A percentile compares a stretch with the other conserved stretches of the same genome.
Conservation (phyloP, 2,329 filamentous ascomycete species). For the Fusarium hostae region DNA sequence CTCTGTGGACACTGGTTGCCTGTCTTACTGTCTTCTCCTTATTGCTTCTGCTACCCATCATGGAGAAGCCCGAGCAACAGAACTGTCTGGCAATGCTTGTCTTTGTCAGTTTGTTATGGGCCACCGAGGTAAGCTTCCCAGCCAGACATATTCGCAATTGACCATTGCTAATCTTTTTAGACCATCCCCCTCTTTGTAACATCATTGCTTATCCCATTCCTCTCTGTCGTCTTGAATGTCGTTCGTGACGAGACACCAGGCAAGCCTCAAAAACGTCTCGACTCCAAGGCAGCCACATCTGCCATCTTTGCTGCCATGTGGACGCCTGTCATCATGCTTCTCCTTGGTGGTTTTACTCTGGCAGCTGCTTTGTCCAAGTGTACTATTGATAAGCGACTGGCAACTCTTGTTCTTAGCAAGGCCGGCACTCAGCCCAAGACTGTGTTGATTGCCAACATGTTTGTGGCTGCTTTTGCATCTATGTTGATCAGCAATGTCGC, state of each 20-base stretch:
- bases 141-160: neutral
- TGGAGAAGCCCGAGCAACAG: conserved; percentile 89
- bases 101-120: conserved; percentile 95
- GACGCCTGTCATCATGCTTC: conserved; percentile 98
- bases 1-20: conserved; percentile 78
- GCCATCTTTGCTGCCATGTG: conserved; percentile 97
- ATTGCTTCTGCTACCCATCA: conserved; percentile 80
- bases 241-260: conserved; percentile 75
- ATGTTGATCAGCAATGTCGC: conserved; percentile 99
- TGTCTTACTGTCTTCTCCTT: conserved; percentile 79
- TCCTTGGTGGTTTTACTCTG: conserved; percentile 95
- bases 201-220: conserved; percentile 90
- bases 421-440: conserved; percentile 90
- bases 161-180: conserved; percentile 54
- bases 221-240: conserved; percentile 87
- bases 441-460: conserved; percentile 97
- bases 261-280: conserved; percentile 73
- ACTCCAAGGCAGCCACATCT: conserved; percentile 81
- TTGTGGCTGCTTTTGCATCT: conserved; percentile 95
- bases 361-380: conserved; percentile 96
- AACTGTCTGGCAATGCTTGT: conserved; percentile 94
- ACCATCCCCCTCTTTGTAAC: conserved; percentile 98
- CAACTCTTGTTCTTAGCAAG: conserved; percentile 95
- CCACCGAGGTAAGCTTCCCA: conserved; percentile 78
- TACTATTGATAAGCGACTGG: conserved; percentile 96